These are phyloP conservation scores for Chlorokybus atmophyticus DNA, from an alignment of 139 green algal species.

Conservation along the genomic window DNA sequence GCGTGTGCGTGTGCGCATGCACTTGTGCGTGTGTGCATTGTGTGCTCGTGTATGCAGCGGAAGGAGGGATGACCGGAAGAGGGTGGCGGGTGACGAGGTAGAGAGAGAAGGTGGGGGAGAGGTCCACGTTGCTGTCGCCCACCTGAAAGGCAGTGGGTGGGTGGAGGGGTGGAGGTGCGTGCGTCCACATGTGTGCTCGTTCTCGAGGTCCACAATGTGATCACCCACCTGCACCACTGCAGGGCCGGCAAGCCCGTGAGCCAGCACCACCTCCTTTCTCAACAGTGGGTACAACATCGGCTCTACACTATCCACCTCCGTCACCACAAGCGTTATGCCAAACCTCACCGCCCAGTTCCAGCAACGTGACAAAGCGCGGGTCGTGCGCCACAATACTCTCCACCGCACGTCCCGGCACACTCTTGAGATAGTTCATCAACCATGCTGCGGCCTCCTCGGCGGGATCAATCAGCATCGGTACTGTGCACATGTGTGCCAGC, in stretches of 20 bases:
- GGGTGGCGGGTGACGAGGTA: constrained; percentile 60
- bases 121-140: constrained; percentile 49
- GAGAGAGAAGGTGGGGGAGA: constrained; percentile 56
- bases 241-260: too few relatives aligned
- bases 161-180: too few relatives aligned
- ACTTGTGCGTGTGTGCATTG: constrained; percentile 33
- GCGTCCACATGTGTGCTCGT: too few relatives aligned
- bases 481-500: constrained; percentile 18
- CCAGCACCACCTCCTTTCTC: constrained; percentile 41
- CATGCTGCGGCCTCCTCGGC: constrained; percentile 45
- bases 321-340: constrained; percentile 58
- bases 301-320: constrained; percentile 54
- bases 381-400: constrained; percentile 48
- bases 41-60: constrained; percentile 40
- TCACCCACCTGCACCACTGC: constrained; percentile 40
- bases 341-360: constrained; percentile 70
- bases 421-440: constrained; percentile 41
- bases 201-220: too few relatives aligned
- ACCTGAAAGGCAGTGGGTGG: too few relatives aligned
- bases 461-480: constrained; percentile 62
- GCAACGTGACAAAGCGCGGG: constrained; percentile 44
- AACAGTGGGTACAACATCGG: constrained; percentile 58
- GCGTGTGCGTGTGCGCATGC: constrained; percentile 51
- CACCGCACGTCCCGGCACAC: too few relatives aligned
- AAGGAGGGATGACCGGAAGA: constrained; percentile 38